Conservation (phyloP, 345 rosid species). For the Arabis hirsuta region DNA sequence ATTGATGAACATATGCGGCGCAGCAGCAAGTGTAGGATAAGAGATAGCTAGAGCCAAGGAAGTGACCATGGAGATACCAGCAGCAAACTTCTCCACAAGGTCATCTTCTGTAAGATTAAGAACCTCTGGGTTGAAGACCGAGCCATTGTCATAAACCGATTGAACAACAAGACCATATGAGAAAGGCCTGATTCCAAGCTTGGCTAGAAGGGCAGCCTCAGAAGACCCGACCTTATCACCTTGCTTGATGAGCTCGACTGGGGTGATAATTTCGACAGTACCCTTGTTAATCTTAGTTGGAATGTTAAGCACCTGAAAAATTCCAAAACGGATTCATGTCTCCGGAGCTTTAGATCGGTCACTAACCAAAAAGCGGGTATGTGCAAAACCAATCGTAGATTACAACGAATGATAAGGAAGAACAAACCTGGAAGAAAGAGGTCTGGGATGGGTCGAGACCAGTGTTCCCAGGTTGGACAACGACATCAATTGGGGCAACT, state of each 20-base stretch:
- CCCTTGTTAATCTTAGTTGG: slow-evolving; percentile 98
- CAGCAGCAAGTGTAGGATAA: slow-evolving; percentile 86
- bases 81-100: slow-evolving; percentile 71
- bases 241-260: slow-evolving; percentile 87
- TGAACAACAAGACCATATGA: slow-evolving; percentile 77
- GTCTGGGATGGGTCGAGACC: slow-evolving; percentile 98
- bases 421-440: slow-evolving; percentile 75
- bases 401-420: too few relatives aligned
- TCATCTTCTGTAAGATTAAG: slow-evolving; percentile 84
- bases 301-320: slow-evolving; percentile 74
- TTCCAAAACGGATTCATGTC: slow-evolving; percentile 1
- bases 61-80: slow-evolving; percentile 77
- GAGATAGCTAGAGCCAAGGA: slow-evolving; percentile 72
- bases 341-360: too few relatives aligned
- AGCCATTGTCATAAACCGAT: slow-evolving; percentile 75
- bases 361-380: neutral
- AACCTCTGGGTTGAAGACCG: slow-evolving; percentile 87
- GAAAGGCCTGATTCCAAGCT: slow-evolving; percentile 91
- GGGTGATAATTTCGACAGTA: slow-evolving; percentile 88
- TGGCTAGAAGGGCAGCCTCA: slow-evolving; percentile 89
- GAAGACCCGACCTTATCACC: slow-evolving; percentile 97
- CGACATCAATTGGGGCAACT: slow-evolving; percentile 94
- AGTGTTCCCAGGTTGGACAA: slow-evolving; percentile 97
- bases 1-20: slow-evolving; percentile 87
- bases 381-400: neutral